A percentile compares a stretch with the other conserved stretches of the same genome.
Evolutionary conservation across 163 green algal genomes (phyloP).

Genomic region (Chlorella variabilis): DNA sequence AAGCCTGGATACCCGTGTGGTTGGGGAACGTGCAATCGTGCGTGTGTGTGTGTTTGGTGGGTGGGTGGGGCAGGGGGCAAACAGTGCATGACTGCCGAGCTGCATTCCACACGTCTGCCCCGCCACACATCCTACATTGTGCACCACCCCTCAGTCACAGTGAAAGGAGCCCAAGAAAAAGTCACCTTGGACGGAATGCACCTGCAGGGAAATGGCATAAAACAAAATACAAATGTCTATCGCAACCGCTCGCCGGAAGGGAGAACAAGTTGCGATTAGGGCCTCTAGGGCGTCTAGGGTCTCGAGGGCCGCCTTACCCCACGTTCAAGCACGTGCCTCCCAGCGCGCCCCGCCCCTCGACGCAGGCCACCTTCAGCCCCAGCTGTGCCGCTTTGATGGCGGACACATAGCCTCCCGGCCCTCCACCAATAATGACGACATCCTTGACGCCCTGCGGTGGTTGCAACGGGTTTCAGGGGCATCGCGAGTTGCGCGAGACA

Average conservation of each 20-base stretch:
- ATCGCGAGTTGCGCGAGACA: too few relatives aligned
- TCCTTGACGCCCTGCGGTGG: too few relatives aligned
- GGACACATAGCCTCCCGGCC: conserved; percentile 97
- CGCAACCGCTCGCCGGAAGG: too few relatives aligned
- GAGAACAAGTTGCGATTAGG: too few relatives aligned
- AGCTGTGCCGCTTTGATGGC: conserved; percentile 98
- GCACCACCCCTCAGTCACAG: neutral
- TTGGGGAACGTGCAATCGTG: too few relatives aligned
- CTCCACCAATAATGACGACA: conserved; percentile 95
- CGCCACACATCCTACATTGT: too few relatives aligned
- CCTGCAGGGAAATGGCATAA: conserved; percentile 4
- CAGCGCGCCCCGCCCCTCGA: conserved; percentile 94
- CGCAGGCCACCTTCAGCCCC: conserved; percentile 94
- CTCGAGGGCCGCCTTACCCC: conserved; percentile 88
- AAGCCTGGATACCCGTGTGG: conserved; percentile 54
- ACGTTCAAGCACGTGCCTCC: conserved; percentile 99
- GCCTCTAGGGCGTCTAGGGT: too few relatives aligned
- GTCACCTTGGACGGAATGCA: conserved; percentile 98
- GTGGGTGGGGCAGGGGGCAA: neutral
- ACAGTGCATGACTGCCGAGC: too few relatives aligned
- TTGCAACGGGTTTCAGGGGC: too few relatives aligned
- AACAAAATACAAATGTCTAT: too few relatives aligned
- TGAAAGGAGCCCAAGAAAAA: neutral
- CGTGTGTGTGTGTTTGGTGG: too few relatives aligned
- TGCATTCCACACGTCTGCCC: too few relatives aligned